Evolutionary conservation across 805 yeast species (phyloP).

Genomic region (Debaryomyces castellii): DNA sequence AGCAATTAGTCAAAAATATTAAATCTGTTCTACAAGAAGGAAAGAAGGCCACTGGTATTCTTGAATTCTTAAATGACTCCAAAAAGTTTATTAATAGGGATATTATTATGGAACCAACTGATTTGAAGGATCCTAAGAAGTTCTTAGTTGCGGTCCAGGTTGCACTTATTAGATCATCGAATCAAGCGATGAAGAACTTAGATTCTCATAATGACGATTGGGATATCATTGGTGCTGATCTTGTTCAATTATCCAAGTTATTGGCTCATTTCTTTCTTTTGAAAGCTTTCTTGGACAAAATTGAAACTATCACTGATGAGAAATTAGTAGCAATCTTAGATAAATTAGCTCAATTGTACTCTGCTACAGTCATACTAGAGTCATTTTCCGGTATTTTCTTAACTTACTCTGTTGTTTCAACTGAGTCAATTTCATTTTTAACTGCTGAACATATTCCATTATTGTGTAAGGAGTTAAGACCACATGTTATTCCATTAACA

Average conservation of each 20-base stretch:
- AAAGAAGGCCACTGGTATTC: constrained; percentile 44
- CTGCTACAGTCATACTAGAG: constrained; percentile 46
- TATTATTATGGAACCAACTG: constrained; percentile 10
- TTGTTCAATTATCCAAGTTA: constrained; percentile 45
- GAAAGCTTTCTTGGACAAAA: constrained; percentile 34
- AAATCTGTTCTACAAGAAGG: constrained; percentile 36
- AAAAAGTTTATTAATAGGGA: constrained; percentile 22
- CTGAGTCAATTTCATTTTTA: constrained; percentile 25
- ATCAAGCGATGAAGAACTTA: constrained; percentile 30
- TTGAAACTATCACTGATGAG: constrained; percentile 27
- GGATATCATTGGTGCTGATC: constrained; percentile 47
- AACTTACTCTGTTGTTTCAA: constrained; percentile 56
- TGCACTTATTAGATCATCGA: constrained; percentile 39
- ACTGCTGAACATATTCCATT: constrained; percentile 21
- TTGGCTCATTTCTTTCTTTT: constrained; percentile 46
- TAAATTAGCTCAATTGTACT: constrained; percentile 57
- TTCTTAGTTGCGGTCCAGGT: constrained; percentile 29
- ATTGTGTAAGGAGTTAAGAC: constrained; percentile 39
- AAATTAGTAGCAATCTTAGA: constrained; percentile 49
- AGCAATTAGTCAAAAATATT: constrained; percentile 62
- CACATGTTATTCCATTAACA: constrained; percentile 70
- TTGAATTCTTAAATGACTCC: constrained; percentile 39
- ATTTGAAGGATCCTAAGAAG: constrained; percentile 20
- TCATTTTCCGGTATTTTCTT: constrained; percentile 70
- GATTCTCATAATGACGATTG: constrained; percentile 36